Conservation (phyloP, 2,329 filamentous ascomycete genomes). For the Botrytis fragariae region DNA sequence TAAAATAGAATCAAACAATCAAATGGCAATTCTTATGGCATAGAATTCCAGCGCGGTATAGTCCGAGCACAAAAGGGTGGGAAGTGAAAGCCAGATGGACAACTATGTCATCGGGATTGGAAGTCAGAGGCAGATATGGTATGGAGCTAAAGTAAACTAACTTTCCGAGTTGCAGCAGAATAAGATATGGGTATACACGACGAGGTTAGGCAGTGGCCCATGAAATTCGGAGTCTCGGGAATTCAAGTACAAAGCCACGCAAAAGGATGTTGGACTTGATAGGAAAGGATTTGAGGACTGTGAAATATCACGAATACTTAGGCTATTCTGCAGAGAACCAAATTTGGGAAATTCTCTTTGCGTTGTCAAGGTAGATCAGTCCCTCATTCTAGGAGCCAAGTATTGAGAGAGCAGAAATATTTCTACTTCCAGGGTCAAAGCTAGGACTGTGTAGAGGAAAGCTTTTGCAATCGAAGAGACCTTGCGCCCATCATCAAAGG, state of each 20-base stretch:
- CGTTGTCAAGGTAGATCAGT: not conserved
- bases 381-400: not conserved
- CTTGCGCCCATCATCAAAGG: not conserved
- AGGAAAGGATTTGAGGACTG: not conserved
- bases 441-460: not conserved
- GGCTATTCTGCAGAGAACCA: not conserved
- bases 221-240: not conserved
- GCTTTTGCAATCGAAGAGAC: not conserved
- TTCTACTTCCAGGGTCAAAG: not conserved
- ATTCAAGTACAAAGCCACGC: not conserved
- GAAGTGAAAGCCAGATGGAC: not conserved
- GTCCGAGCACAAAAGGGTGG: not conserved
- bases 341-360: not conserved
- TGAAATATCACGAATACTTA: not conserved
- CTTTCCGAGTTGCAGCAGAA: not conserved
- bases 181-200: not conserved
- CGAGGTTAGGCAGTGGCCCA: not conserved
- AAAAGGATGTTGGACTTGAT: not conserved
- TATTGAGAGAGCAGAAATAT: not conserved
- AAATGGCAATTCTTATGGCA: not conserved
- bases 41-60: not conserved
- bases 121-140: not conserved
- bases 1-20: not conserved
- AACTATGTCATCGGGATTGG: not conserved
- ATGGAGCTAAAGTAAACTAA: not conserved